Base-by-base conservation (phyloP, 1,284 basidiomycete genomes). In the Ceratobasidium sp. region DNA sequence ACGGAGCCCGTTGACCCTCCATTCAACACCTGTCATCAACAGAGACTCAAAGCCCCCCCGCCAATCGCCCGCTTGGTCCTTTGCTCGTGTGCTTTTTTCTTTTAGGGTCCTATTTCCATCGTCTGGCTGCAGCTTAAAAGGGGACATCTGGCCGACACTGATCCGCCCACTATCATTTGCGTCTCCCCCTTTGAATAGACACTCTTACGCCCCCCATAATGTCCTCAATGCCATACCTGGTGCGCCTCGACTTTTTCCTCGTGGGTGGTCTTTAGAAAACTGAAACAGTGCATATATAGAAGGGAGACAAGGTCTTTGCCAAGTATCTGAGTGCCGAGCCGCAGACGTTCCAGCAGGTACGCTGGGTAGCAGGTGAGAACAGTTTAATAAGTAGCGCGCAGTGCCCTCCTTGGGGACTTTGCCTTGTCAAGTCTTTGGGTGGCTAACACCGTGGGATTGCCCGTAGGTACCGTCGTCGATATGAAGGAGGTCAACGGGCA, bases 221-320 rank as follows among this genome's bases (percentile, higher is more conserved):
- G 69, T 61, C 69, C 37, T 1, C 65, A 1, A 72, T 72, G 69
- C 69, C 69, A 49, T 72, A 72, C 24, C 41, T 72, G 41, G 69
- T 72, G 16, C 43, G 69, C 34, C 31, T 13, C 24, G 5, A 13
- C 27, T 34, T 31, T 46, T 64, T 31, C 24, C 13, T n/a, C 13
- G 19, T 43, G 24, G 16, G 9, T 2, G 1, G 19, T 22, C 34
- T 59, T 61, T 0, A 41, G 22, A 54, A 62, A 51, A 62, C 69
- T 72, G 69, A 72, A 72, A 72, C 19, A 19, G 46, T 72, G 69
- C 69, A 72, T 72, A 72, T 51, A 72, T 72, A 72, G 69, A 72
- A 72, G 46, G 69, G 69, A n/a, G 69, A 72, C 69, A 72, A 72
- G 58, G 69, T 72, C 24, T 72, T 72, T 31, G 69, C 69, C 24